These are phyloP conservation scores for Russula lepida DNA, from an alignment of 768 basidiomycete species.

Conservation along the genomic window DNA sequence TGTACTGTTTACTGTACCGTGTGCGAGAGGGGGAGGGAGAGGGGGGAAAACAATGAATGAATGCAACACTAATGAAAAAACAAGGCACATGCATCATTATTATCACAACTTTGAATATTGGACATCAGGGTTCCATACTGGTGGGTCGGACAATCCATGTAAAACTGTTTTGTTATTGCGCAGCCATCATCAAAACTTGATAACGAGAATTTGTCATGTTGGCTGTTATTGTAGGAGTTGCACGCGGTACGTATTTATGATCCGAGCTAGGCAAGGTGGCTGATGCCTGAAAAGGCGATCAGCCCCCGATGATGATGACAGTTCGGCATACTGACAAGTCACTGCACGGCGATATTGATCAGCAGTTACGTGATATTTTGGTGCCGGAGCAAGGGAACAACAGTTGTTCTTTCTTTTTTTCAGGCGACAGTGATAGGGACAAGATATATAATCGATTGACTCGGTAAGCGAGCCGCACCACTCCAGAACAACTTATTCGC, in stretches of 20 bases:
- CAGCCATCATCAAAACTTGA: slow-evolving; percentile 1
- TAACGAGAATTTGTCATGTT: slow-evolving; percentile 15
- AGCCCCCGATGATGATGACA: neutral
- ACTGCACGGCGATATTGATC: slow-evolving; percentile 4
- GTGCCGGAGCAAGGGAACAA: neutral
- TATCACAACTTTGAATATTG: neutral
- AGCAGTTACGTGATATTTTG: slow-evolving; percentile 6
- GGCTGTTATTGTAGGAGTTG: neutral
- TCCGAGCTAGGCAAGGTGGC: slow-evolving; percentile 2
- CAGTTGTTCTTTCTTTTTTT: neutral
- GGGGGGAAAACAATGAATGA: neutral
- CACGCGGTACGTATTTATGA: slow-evolving; percentile 10
- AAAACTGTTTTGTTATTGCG: neutral
- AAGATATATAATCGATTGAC: neutral
- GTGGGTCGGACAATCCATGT: neutral
- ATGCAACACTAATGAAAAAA: neutral
- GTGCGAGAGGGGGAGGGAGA: neutral
- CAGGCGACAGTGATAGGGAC: slow-evolving; percentile 4
- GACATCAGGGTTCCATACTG: neutral
- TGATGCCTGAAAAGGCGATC: neutral
- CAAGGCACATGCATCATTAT: slow-evolving; percentile 2
- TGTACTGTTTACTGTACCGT: too few relatives aligned
- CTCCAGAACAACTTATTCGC: neutral
- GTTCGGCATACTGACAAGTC: slow-evolving; percentile 3
- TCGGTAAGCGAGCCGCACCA: neutral